phyloP scores from a whole-genome alignment of 192 early-diverging fungal species.

The Gonapodya prolifera region DNA sequence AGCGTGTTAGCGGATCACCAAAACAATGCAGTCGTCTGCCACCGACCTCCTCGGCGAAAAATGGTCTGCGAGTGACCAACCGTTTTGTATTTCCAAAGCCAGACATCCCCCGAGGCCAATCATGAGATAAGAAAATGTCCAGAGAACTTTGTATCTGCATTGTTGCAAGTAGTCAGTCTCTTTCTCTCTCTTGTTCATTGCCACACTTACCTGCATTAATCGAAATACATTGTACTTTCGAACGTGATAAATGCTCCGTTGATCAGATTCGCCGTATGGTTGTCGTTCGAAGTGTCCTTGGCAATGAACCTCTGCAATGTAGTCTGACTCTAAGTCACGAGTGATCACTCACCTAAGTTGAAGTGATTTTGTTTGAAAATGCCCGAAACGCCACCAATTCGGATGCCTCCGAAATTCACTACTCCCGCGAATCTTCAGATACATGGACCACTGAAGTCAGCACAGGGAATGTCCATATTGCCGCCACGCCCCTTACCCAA shows the following conservation, averaged over 20 bases:
- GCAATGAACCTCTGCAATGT: neutral
- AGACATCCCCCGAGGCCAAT: slow-evolving; percentile 87
- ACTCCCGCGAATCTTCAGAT: slow-evolving; percentile 80
- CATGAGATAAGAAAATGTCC: slow-evolving; percentile 88
- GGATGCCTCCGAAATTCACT: slow-evolving; percentile 71
- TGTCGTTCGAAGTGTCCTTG: slow-evolving; percentile 60
- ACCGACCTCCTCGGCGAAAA: slow-evolving; percentile 59
- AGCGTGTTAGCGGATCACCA: too few relatives aligned
- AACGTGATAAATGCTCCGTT: slow-evolving; percentile 73
- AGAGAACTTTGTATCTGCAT: slow-evolving; percentile 56
- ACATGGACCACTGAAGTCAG: slow-evolving; percentile 24
- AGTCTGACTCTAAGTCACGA: too few relatives aligned
- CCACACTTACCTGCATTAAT: slow-evolving; percentile 42
- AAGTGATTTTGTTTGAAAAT: slow-evolving; percentile 59
- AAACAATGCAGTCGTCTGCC: neutral
- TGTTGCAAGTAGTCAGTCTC: too few relatives aligned
- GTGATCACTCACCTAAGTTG: slow-evolving; percentile 15
- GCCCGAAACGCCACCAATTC: slow-evolving; percentile 88
- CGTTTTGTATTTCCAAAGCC: slow-evolving; percentile 51
- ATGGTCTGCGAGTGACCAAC: slow-evolving; percentile 58
- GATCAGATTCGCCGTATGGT: slow-evolving; percentile 56
- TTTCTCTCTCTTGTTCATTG: neutral
- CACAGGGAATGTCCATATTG: too few relatives aligned
- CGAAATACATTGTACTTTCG: slow-evolving; percentile 72
- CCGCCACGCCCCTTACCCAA: neutral